Evolutionary conservation across 192 early-diverging fungal genomes (phyloP).

Genomic region (Coemansia umbellata): DNA sequence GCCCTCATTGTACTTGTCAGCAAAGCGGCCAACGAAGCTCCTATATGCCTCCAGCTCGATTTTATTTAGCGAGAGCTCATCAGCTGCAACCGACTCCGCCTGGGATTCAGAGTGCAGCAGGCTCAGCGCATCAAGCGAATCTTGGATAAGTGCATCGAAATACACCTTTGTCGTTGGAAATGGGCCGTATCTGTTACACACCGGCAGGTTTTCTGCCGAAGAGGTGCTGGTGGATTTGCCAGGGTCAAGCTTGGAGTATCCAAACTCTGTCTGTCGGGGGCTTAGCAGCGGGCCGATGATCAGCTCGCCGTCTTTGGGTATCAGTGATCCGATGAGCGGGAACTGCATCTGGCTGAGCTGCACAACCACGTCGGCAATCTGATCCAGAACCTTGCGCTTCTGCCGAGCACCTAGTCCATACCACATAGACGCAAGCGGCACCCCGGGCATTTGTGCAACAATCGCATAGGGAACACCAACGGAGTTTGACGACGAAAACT

Average conservation of each 20-base stretch:
- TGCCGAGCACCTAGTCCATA: slow-evolving; percentile 1
- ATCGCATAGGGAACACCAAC: slow-evolving; percentile 40
- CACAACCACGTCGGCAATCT: slow-evolving; percentile 30
- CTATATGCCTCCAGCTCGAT: slow-evolving; percentile 24
- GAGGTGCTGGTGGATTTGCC: background rate
- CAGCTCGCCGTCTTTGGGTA: slow-evolving; percentile 5
- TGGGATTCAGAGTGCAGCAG: background rate
- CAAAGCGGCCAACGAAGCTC: slow-evolving; percentile 3
- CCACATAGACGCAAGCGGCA: slow-evolving; percentile 21
- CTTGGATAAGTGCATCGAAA: slow-evolving; percentile 22
- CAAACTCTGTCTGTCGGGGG: slow-evolving; percentile 21
- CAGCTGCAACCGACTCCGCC: background rate
- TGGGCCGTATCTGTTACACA: slow-evolving; percentile 15
- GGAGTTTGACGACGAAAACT: slow-evolving; percentile 22
- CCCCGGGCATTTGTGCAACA: slow-evolving; percentile 3
- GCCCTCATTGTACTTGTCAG: background rate
- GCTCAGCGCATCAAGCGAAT: slow-evolving; percentile 15
- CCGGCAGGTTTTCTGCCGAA: background rate
- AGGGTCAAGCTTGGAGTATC: slow-evolving; percentile 7
- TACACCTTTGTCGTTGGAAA: slow-evolving; percentile 13
- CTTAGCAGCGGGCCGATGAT: slow-evolving; percentile 28
- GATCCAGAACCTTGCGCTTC: slow-evolving; percentile 26
- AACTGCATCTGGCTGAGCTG: slow-evolving; percentile 24
- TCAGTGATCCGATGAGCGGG: slow-evolving; percentile 28
- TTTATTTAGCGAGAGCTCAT: slow-evolving; percentile 12